Evolutionary conservation across 2,329 filamentous ascomycete species (phyloP).

Genomic region (Epichloe coenophiala): DNA sequence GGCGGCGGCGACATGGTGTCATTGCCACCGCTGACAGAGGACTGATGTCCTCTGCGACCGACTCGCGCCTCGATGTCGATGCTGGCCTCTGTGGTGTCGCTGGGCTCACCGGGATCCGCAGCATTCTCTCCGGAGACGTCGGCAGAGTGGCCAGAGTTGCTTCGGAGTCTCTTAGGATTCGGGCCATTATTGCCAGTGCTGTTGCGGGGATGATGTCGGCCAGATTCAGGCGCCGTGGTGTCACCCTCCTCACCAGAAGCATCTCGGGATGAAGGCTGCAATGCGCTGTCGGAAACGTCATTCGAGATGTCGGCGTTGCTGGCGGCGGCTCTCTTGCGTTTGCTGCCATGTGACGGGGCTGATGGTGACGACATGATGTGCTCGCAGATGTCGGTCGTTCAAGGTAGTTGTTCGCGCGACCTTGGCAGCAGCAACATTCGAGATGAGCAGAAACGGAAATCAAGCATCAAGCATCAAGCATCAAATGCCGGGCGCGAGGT

Average conservation of each 20-base stretch:
- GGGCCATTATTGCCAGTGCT: constrained; percentile 31
- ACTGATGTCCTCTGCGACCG: constrained; percentile 39
- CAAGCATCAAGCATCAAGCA: not conserved
- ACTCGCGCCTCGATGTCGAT: constrained; percentile 52
- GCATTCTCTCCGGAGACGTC: constrained; percentile 32
- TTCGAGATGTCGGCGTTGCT: constrained; percentile 33
- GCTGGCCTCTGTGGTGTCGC: constrained; percentile 55
- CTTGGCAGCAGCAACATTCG: not conserved
- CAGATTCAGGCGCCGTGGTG: constrained; percentile 52
- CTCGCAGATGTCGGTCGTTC: not conserved
- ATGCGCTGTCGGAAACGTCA: constrained; percentile 34
- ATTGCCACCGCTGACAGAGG: constrained; percentile 27
- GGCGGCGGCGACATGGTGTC: constrained; percentile 57
- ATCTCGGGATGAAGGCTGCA: constrained; percentile 64
- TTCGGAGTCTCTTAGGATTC: constrained; percentile 67
- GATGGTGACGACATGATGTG: constrained; percentile 46
- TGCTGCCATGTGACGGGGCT: constrained; percentile 41
- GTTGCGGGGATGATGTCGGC: constrained; percentile 46
- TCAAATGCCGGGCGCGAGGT: not conserved
- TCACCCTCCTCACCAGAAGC: constrained; percentile 72
- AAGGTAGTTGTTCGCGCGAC: constrained; percentile 1
- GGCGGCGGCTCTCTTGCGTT: constrained; percentile 66
- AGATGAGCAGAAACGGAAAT: not conserved
- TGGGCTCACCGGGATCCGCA: constrained; percentile 53
- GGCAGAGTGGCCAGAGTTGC: constrained; percentile 40